Evolutionary conservation across 257 asterid species (phyloP), one percentile per base, ranked within the genome.

Genomic region (Paraleonurus japonicus): DNA sequence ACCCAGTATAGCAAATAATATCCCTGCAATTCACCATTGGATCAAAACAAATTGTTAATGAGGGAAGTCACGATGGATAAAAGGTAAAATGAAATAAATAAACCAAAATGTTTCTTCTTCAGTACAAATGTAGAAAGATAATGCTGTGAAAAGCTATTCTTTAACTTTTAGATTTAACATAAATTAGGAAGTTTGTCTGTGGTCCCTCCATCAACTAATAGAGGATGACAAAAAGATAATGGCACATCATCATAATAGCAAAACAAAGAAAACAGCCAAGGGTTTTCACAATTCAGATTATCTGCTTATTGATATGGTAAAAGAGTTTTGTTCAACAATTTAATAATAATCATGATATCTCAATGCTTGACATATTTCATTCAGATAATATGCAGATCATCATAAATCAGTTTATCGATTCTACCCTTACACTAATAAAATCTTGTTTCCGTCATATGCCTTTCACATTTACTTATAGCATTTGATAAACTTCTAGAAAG

Each of bases 1-100:
- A 55, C 98, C 98, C 27, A 93, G 88, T 70, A 87, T 63, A 8
- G 98, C 95, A 2, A 93, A 93, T 83, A 93, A 93, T 5, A 78
- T 59, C 77, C 98, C 98, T 92, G 85, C 62, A 85, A 64, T 63
- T 53, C 57, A 70, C 17, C 66, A 68, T 41, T 12, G 4, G 37
- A 65, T 51, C 63, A 59, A 45, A 61, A 65, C 35, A 28, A 51
- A 23, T 72, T 15, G 71, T 58, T 8, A 66, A 64, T 1, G 16
- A 76, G 27, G 28, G 6, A 33, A 22, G 28, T 59, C 58, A 32
- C 39, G 19, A 59, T 5, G 43, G 37, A 71, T 65, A 8, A 45
- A 35, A 6, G 28, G 64, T 15, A 4, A 30, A 12, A 35, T 30
- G 66, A 69, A 13, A 37, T n/a, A 30, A 60, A 19, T 1, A 9